Evolutionary conservation across 805 yeast species (phyloP).

Genomic region (Candida nemodendra): DNA sequence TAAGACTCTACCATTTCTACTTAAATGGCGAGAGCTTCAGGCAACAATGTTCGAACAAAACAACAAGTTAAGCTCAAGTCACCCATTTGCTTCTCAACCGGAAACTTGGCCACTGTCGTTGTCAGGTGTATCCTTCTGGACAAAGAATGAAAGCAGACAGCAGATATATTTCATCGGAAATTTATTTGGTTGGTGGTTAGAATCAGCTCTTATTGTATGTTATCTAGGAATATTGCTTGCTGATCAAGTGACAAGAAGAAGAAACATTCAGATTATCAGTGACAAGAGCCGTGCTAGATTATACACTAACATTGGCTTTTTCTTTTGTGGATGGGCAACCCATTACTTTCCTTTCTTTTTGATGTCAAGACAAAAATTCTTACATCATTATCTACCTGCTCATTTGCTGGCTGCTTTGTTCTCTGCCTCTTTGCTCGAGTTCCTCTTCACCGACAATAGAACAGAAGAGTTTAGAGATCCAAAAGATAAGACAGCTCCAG

Average conservation of each 20-base stretch:
- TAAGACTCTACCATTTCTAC: slow-evolving; percentile 66
- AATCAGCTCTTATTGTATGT: slow-evolving; percentile 60
- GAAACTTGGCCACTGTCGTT: slow-evolving; percentile 86
- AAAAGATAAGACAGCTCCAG: slow-evolving; percentile 25
- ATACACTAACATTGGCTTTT: slow-evolving; percentile 78
- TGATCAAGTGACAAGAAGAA: slow-evolving; percentile 75
- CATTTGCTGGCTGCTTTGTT: slow-evolving; percentile 84
- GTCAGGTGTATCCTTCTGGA: slow-evolving; percentile 97
- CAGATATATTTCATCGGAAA: slow-evolving; percentile 94
- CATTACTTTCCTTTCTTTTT: slow-evolving; percentile 91
- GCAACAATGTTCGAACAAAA: slow-evolving; percentile 87
- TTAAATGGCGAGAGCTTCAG: slow-evolving; percentile 90
- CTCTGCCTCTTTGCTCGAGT: slow-evolving; percentile 79
- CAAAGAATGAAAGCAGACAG: slow-evolving; percentile 55
- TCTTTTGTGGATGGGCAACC: slow-evolving; percentile 81
- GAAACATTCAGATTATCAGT: slow-evolving; percentile 58
- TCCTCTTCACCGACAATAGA: slow-evolving; percentile 61
- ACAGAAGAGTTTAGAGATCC: slow-evolving; percentile 16
- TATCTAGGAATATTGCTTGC: slow-evolving; percentile 64
- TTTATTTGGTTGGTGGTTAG: slow-evolving; percentile 86
- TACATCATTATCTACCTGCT: slow-evolving; percentile 95
- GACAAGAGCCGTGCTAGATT: slow-evolving; percentile 66
- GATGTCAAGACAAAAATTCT: slow-evolving; percentile 90
- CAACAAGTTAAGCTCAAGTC: slow-evolving; percentile 80
- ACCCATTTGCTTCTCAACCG: slow-evolving; percentile 95